A percentile compares a stretch with the other conserved stretches of the same genome.
Evolutionary conservation across 495 filamentous ascomycete species (phyloP).

Genomic region (Penicillium daleae): DNA sequence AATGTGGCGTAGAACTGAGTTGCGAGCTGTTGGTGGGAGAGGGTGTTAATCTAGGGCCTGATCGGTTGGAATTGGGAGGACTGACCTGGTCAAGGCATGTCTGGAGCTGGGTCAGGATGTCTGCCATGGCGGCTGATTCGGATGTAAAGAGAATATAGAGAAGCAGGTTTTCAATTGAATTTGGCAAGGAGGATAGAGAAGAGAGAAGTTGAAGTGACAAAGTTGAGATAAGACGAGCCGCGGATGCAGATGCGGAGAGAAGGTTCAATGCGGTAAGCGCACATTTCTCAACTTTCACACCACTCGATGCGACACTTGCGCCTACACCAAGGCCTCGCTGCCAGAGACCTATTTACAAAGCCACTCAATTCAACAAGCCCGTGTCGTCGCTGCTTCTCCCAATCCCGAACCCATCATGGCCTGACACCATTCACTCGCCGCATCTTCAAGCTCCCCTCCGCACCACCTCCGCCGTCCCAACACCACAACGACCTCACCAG

Average conservation of each 20-base stretch:
- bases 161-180: background rate
- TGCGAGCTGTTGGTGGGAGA: conserved; percentile 61
- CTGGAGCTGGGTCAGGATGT: conserved; percentile 91
- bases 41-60: conserved; percentile 11
- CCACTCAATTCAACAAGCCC: background rate
- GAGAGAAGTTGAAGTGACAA: background rate
- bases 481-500: conserved; percentile 69
- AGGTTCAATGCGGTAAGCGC: conserved; percentile 32
- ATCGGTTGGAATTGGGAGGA: background rate
- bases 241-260: conserved; percentile 34
- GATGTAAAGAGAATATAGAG: background rate
- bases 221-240: conserved; percentile 16
- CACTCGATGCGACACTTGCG: conserved; percentile 28
- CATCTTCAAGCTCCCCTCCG: conserved; percentile 42
- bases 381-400: conserved; percentile 26
- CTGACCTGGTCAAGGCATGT: conserved; percentile 88
- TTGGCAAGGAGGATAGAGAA: background rate
- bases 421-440: conserved; percentile 44
- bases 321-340: conserved; percentile 23
- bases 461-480: conserved; percentile 49
- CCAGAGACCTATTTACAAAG: conserved; percentile 5
- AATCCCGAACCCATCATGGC: conserved; percentile 17
- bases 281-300: conserved; percentile 15
- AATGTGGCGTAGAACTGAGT: conserved; percentile 88
- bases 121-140: conserved; percentile 65